These are phyloP conservation scores for Penicillium sp. DNA, from an alignment of 2,329 filamentous ascomycete genomes.

Conservation along the genomic window DNA sequence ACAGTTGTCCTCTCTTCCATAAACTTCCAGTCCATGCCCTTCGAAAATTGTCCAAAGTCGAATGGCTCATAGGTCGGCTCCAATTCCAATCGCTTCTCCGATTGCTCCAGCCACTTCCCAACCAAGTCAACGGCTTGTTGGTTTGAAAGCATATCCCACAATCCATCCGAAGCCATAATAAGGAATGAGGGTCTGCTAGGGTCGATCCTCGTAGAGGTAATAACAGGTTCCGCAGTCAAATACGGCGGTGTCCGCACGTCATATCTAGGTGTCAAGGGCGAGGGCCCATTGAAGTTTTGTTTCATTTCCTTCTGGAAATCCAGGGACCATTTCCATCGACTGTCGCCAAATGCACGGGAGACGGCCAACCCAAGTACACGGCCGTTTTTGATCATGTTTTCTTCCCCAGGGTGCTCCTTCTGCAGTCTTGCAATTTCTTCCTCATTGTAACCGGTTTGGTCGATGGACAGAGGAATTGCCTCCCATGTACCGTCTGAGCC, in stretches of 20 bases:
- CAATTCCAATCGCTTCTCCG: slow-evolving; percentile 41
- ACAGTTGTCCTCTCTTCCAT: slow-evolving; percentile 53
- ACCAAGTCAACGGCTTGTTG: slow-evolving; percentile 64
- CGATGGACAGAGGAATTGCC: slow-evolving; percentile 60
- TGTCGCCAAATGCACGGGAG: slow-evolving; percentile 70
- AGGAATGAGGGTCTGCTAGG: slow-evolving; percentile 59
- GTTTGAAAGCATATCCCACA: slow-evolving; percentile 66
- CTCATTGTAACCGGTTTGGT: slow-evolving; percentile 68
- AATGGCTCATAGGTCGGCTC: slow-evolving; percentile 21
- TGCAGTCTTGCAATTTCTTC: slow-evolving; percentile 61
- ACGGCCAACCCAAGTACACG: slow-evolving; percentile 66
- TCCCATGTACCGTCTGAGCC: slow-evolving; percentile 52
- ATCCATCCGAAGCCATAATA: slow-evolving; percentile 68
- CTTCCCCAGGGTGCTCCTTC: slow-evolving; percentile 66
- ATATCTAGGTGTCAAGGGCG: slow-evolving; percentile 48
- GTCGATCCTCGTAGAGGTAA: slow-evolving; percentile 61
- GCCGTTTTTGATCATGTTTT: slow-evolving; percentile 60
- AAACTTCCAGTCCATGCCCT: slow-evolving; percentile 33
- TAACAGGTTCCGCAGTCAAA: slow-evolving; percentile 67
- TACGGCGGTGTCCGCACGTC: slow-evolving; percentile 63
- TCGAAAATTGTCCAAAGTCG: slow-evolving; percentile 27
- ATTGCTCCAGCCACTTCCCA: slow-evolving; percentile 55
- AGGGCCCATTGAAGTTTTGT: slow-evolving; percentile 39
- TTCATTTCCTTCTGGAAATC: slow-evolving; percentile 50
- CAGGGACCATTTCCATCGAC: slow-evolving; percentile 68